These are phyloP conservation scores for Tulasnella sp. DNA, from an alignment of 768 basidiomycete species.

Conservation along the genomic window DNA sequence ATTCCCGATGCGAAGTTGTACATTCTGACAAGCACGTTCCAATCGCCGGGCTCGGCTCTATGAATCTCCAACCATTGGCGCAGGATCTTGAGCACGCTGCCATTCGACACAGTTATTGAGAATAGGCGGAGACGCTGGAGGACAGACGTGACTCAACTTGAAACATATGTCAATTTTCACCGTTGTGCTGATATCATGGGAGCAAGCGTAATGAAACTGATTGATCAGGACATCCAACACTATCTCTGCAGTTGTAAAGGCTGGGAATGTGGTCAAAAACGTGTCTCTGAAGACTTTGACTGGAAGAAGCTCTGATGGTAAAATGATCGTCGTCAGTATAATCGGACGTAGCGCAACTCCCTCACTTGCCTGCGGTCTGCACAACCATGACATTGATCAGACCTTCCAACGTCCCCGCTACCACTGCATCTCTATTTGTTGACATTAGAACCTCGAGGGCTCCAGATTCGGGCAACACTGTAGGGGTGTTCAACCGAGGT, in stretches of 20 bases:
- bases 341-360: background rate
- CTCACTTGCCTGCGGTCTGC: constrained; percentile 15
- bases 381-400: constrained; percentile 32
- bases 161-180: constrained; percentile 6
- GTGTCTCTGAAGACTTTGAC: constrained; percentile 24
- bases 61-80: background rate
- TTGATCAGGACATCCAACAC: constrained; percentile 31
- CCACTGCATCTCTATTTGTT: constrained; percentile 21
- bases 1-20: background rate
- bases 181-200: background rate
- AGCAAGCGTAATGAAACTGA: constrained; percentile 30
- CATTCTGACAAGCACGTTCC: background rate
- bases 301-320: constrained; percentile 22
- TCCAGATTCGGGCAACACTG: background rate
- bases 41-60: background rate
- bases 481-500: background rate
- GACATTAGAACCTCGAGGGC: constrained; percentile 4
- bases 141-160: background rate
- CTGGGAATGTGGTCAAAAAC: constrained; percentile 33
- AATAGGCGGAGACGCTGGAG: background rate
- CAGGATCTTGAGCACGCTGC: background rate
- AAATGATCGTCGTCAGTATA: background rate
- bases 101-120: background rate
- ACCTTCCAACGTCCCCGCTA: constrained; percentile 35
- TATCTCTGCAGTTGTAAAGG: constrained; percentile 34